Percentiles rank a stretch among this genome's conserved stretches.
These are phyloP conservation scores for Calonectria pauciramosa DNA, from an alignment of 2,329 filamentous ascomycete genomes.

Conservation along the genomic window DNA sequence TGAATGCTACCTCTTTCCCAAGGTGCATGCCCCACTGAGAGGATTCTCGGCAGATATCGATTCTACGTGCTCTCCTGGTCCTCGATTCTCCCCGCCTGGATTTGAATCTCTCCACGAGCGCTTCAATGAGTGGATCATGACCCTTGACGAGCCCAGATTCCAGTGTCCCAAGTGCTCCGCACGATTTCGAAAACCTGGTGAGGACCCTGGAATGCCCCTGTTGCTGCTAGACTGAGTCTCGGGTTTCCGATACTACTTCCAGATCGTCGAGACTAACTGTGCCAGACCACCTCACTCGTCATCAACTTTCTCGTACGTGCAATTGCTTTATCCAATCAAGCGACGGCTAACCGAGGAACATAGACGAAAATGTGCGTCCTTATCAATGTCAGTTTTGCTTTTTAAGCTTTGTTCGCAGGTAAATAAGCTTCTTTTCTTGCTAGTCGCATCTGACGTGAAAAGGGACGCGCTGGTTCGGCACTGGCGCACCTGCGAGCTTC, in stretches of 20 bases:
- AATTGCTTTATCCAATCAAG: not conserved
- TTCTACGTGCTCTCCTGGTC: not conserved
- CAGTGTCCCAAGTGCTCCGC: not conserved
- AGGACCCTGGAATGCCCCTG: not conserved
- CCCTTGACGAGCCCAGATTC: constrained; percentile 35
- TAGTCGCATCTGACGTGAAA: not conserved
- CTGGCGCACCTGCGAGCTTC: constrained; percentile 1
- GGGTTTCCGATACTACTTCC: not conserved
- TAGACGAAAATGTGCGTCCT: not conserved
- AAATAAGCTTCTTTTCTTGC: not conserved
- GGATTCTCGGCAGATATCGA: not conserved
- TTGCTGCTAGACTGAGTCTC: not conserved
- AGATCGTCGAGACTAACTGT: not conserved
- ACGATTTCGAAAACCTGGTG: not conserved
- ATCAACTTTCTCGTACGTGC: not conserved
- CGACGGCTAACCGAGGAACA: not conserved
- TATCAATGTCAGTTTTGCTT: constrained; percentile 4
- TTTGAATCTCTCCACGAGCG: not conserved
- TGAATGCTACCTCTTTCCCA: not conserved
- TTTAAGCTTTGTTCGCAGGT: not conserved
- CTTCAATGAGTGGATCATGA: not conserved
- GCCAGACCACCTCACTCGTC: not conserved
- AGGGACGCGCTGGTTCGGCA: not conserved
- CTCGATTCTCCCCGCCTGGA: not conserved
- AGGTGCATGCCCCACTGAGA: not conserved